These are phyloP conservation scores for Alternaria triticimaculans DNA, from an alignment of 2,329 filamentous ascomycete genomes.

Conservation along the genomic window DNA sequence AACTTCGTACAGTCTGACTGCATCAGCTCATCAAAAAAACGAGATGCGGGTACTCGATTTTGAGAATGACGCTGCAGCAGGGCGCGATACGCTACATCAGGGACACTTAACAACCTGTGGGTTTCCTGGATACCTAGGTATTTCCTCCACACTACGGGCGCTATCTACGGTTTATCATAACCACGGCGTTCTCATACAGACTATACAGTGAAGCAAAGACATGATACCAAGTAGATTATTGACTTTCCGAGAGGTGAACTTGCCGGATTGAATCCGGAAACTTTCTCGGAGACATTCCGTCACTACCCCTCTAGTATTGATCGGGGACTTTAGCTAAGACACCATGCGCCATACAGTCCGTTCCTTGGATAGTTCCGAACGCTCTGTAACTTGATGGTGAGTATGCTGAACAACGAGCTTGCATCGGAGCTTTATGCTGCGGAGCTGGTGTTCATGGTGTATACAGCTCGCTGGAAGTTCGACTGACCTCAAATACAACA, in stretches of 20 bases:
- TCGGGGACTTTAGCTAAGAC: neutral
- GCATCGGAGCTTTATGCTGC: neutral
- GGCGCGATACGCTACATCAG: neutral
- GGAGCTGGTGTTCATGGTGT: neutral
- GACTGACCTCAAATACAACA: neutral
- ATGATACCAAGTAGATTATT: neutral
- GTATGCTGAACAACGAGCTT: neutral
- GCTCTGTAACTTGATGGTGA: neutral
- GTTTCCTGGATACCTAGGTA: neutral
- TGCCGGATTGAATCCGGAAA: neutral
- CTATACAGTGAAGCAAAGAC: neutral
- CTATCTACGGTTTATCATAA: neutral
- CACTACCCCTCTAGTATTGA: neutral
- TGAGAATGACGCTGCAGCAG: neutral
- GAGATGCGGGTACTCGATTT: neutral
- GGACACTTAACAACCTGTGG: neutral
- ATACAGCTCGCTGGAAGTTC: neutral
- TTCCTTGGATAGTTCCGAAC: neutral
- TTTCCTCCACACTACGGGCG: neutral
- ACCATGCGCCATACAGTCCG: neutral
- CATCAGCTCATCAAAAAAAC: neutral
- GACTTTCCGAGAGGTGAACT: neutral
- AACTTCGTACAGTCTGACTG: neutral
- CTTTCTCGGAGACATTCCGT: slow-evolving; percentile 1
- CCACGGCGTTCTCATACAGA: no score